phyloP scores from a whole-genome alignment of 129 eudicot species.

The Lactuca sativa region DNA sequence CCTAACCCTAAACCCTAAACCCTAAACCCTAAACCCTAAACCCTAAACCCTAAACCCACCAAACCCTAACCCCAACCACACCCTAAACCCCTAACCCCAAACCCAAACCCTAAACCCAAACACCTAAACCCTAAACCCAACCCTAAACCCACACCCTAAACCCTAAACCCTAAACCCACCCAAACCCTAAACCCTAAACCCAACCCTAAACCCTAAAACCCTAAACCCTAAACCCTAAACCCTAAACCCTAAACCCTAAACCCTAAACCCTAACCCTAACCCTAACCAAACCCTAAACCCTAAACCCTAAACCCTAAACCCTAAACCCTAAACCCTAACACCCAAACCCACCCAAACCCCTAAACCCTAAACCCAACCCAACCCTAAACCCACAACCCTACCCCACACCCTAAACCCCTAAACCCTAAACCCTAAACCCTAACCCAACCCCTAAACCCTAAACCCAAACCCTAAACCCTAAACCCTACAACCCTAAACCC shows the following conservation, averaged over 20 bases:
- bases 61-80: not conserved
- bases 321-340: slow-evolving; percentile 13
- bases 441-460: not conserved
- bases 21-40: slow-evolving; percentile 8
- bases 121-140: slow-evolving; percentile 19
- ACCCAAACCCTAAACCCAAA: slow-evolving; percentile 6
- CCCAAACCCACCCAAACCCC: slow-evolving; percentile 15
- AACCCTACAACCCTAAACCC: not conserved
- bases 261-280: slow-evolving; percentile 6
- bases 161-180: slow-evolving; percentile 17
- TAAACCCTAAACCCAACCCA: slow-evolving; percentile 13
- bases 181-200: slow-evolving; percentile 19
- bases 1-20: slow-evolving; percentile 4
- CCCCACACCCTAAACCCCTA: slow-evolving; percentile 9
- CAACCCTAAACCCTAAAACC: slow-evolving; percentile 24
- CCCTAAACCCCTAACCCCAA: not conserved
- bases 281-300: slow-evolving; percentile 11
- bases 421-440: slow-evolving; percentile 12
- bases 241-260: slow-evolving; percentile 19
- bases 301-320: slow-evolving; percentile 15
- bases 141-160: slow-evolving; percentile 21
- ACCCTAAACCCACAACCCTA: slow-evolving; percentile 14
- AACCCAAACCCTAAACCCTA: not conserved
- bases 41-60: slow-evolving; percentile 8
- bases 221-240: slow-evolving; percentile 25